Percentiles rank a stretch among this genome's conserved stretches.
phyloP scores from a whole-genome alignment of 306 rosid species.

The Prosopis cineraria region DNA sequence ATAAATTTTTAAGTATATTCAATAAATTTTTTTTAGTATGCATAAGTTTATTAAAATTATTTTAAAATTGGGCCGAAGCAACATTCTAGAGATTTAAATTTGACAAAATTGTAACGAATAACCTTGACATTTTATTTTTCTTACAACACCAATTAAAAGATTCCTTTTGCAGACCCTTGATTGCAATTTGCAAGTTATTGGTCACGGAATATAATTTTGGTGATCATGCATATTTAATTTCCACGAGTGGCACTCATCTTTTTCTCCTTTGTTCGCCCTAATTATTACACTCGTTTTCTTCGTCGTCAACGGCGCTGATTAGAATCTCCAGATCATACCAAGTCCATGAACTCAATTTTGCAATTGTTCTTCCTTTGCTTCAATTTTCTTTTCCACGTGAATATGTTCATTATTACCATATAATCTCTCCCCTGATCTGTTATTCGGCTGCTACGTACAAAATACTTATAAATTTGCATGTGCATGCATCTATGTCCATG shows the following conservation, averaged over 20 bases:
- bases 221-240: background rate
- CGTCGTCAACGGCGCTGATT: conserved; percentile 9
- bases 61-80: no score
- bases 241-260: background rate
- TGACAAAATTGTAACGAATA: background rate
- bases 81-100: no score
- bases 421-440: background rate
- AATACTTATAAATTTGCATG: background rate
- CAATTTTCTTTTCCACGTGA: conserved; percentile 27
- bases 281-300: background rate
- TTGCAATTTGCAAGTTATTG: background rate
- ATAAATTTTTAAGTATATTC: no score
- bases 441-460: background rate
- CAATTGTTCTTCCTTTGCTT: background rate
- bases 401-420: background rate
- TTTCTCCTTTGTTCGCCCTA: background rate
- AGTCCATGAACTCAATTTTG: background rate
- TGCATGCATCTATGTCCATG: background rate
- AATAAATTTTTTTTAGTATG: no score
- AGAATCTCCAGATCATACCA: background rate
- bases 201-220: background rate
- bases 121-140: background rate
- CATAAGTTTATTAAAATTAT: no score
- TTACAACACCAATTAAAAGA: background rate
- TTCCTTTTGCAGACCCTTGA: background rate